Percentiles rank a stretch among this genome's conserved stretches.
These are phyloP conservation scores for Populus deltoides DNA, from an alignment of 345 rosid genomes.

Conservation along the genomic window DNA sequence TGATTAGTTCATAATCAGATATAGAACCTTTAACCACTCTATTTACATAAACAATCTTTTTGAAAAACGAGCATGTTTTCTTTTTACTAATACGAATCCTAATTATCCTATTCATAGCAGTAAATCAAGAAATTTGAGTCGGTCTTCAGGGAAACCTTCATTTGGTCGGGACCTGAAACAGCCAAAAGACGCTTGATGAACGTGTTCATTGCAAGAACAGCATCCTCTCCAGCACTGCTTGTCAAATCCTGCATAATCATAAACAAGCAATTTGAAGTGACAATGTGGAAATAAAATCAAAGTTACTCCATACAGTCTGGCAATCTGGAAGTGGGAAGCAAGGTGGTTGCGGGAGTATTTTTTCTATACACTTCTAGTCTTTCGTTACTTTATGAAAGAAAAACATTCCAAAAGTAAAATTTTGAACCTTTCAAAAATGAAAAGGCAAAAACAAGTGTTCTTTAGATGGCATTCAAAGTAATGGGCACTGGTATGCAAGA, in stretches of 20 bases:
- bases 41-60: neutral
- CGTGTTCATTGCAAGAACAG: conserved; percentile 82
- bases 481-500: neutral
- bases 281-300: neutral
- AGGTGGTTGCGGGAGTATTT: neutral
- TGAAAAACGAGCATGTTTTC: neutral
- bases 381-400: neutral
- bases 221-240: conserved; percentile 94
- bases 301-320: neutral
- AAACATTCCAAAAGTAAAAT: neutral
- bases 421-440: neutral
- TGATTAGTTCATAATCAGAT: neutral
- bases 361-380: neutral
- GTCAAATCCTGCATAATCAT: conserved; percentile 67
- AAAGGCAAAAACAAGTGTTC: neutral
- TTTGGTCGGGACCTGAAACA: conserved; percentile 71
- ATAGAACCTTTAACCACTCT: neutral
- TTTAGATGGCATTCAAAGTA: neutral
- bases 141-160: conserved; percentile 58
- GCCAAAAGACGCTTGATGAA: conserved; percentile 89
- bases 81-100: neutral
- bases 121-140: neutral
- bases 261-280: conserved; percentile 14
- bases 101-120: neutral
- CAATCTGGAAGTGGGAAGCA: neutral